Evolutionary conservation across 768 basidiomycete genomes (phyloP), one percentile per base, ranked within the genome.

Genomic region (Suillus lakei): DNA sequence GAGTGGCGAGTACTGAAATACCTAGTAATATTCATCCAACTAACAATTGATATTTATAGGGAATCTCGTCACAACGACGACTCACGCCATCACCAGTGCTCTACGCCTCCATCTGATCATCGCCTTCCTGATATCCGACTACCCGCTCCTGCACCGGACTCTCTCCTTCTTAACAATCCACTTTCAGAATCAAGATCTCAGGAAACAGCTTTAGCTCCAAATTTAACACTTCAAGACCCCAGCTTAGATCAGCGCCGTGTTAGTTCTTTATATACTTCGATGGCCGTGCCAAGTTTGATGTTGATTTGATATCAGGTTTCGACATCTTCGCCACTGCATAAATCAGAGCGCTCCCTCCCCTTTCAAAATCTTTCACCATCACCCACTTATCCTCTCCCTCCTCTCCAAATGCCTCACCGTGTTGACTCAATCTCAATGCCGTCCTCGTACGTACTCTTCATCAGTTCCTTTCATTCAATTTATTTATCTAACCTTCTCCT

Each of bases 361-460:
- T 59, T 70, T 50, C 60, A 71, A 60, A 65, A 67, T 59, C 70
- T 16, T 26, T 59, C 41, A 43, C 67, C 61, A 43, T 66, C 55
- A 54, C 66, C 66, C 65, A 65, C 63, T 67, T 71, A 44, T 48
- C 64, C 53, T 44, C 70, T 65, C 64, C 67, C 67, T 56, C 56
- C 66, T 36, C 48, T 67, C 21, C 69, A 78, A 66, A 87, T 86
- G 86, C 85, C 86, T 54, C 84, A 83, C 71, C 82, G 85, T 36
- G 83, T 87, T 65, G 82, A 83, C 64, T 69, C 80, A 54, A 69
- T 77, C 54, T 63, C 73, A 28, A 70, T 76, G 66, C 69, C 74
- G 67, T 69, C 78, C 67, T 74, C 76, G 78, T 78, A 72, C 51
- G 79, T 76, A 61, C 63, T 64, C 50, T 39, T 65, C 64, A 69